Base-by-base conservation (phyloP, 768 basidiomycete genomes). In the Xerocomellus dryophilus region DNA sequence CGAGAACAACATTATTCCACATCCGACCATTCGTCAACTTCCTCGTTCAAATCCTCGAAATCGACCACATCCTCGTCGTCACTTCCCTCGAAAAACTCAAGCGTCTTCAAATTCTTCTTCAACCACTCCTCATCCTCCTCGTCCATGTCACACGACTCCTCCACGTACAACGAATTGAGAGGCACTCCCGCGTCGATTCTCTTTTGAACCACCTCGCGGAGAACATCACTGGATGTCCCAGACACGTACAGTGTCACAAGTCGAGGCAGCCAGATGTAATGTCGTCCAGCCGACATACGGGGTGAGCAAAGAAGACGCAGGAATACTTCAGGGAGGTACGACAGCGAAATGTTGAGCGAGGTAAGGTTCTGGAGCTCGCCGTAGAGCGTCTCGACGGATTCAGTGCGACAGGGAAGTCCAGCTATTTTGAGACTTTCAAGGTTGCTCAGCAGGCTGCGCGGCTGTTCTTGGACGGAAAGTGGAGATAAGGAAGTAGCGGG, bases 1-100 rank as follows among this genome's bases (percentile, higher is more conserved):
- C n/a, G n/a, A n/a, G n/a, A n/a, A n/a, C n/a, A n/a, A n/a, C 15
- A 17, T n/a, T 40, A 58, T 10, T 60, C 47, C 23, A 47, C 18
- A 23, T 61, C 57, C 7, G 51, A 61, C 65, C 57, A 66, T 9
- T 55, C 56, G 40, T 57, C 53, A 3, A 40, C 9, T 8, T 58
- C 63, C 7, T 53, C 57, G 2, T 38, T 2, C 35, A 49, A 20
- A 43, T 70, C 68, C 6, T 67, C 71, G 14, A 61, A 61, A 21
- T 70, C 72, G 7, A 59, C 51, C 17, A 57, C 56, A 39, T 67
- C 72, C 17, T 72, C 84, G 29, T 76, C 75, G 43, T 76, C 75
- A 42, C 82, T 83, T 32, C 81, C 76, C 53, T 82, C 83, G 55
- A 84, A 87, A 56, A 73, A 78, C 11, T 80, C 79, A 15, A 87